These are phyloP conservation scores for Taphrina confusa DNA, from an alignment of 1,139 yeast species.

Conservation along the genomic window DNA sequence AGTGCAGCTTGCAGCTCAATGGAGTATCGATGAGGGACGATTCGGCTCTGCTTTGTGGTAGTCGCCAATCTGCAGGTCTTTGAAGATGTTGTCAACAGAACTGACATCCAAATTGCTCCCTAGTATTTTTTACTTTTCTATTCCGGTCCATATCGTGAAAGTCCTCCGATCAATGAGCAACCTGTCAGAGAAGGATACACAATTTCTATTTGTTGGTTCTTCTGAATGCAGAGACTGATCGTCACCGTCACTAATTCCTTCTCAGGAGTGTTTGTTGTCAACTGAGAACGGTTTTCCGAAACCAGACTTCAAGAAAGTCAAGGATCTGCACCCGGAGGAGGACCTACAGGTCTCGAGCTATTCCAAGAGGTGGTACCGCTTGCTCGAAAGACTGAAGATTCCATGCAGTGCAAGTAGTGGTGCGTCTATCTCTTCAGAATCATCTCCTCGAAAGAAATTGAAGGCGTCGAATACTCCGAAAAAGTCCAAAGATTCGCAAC, in stretches of 20 bases:
- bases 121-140: too few relatives aligned
- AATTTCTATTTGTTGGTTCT: slow-evolving; percentile 1
- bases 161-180: too few relatives aligned
- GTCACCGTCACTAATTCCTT: background rate
- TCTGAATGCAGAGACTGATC: too few relatives aligned
- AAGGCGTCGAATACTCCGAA: background rate
- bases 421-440: background rate
- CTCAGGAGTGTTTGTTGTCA: background rate
- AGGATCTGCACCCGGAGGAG: slow-evolving; percentile 1
- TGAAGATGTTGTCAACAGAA: too few relatives aligned
- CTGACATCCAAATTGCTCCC: too few relatives aligned
- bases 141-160: too few relatives aligned
- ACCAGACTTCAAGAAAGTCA: slow-evolving; percentile 3
- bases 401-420: background rate
- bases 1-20: too few relatives aligned
- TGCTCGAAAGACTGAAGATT: background rate
- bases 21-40: too few relatives aligned
- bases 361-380: slow-evolving; percentile 5
- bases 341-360: background rate
- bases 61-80: too few relatives aligned
- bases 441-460: background rate
- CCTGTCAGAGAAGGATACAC: background rate
- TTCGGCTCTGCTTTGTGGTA: too few relatives aligned
- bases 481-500: too few relatives aligned
- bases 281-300: background rate